Conservation (phyloP, 768 basidiomycete genomes). For the Rhodosporidiobolus sp. region DNA sequence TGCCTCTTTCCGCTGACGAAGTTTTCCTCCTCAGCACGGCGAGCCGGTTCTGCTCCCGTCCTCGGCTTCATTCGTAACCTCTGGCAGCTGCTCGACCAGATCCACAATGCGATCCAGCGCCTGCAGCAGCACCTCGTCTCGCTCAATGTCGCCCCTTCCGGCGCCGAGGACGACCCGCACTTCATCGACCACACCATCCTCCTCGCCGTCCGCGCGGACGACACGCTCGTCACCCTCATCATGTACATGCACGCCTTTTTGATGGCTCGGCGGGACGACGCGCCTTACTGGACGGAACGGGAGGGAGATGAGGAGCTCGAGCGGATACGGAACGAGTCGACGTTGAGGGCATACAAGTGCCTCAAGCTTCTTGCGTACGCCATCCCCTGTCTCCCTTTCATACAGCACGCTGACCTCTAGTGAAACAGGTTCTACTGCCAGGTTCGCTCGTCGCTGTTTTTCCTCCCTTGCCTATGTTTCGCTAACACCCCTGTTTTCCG, state of each 20-base stretch:
- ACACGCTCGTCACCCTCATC: constrained; percentile 29
- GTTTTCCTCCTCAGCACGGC: constrained; percentile 3
- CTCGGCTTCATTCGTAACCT: constrained; percentile 31
- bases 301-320: constrained; percentile 23
- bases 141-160: not conserved
- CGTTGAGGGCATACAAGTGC: constrained; percentile 29
- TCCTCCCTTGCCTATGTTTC: too few species aligned
- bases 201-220: constrained; percentile 31
- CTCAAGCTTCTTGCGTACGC: constrained; percentile 29
- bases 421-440: constrained; percentile 34
- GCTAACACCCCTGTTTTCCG: not conserved
- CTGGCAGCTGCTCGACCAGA: constrained; percentile 32
- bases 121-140: constrained; percentile 36
- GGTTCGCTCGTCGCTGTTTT: not conserved
- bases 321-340: constrained; percentile 14
- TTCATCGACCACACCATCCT: constrained; percentile 33
- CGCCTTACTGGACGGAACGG: not conserved
- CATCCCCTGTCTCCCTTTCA: too few species aligned
- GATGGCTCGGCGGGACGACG: not conserved
- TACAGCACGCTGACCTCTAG: not conserved
- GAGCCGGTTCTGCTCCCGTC: not conserved
- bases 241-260: constrained; percentile 13
- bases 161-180: constrained; percentile 13
- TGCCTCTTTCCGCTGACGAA: too few species aligned
- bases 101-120: constrained; percentile 30